Base-by-base conservation (phyloP, 768 basidiomycete species). In the Tylopilus sp. region DNA sequence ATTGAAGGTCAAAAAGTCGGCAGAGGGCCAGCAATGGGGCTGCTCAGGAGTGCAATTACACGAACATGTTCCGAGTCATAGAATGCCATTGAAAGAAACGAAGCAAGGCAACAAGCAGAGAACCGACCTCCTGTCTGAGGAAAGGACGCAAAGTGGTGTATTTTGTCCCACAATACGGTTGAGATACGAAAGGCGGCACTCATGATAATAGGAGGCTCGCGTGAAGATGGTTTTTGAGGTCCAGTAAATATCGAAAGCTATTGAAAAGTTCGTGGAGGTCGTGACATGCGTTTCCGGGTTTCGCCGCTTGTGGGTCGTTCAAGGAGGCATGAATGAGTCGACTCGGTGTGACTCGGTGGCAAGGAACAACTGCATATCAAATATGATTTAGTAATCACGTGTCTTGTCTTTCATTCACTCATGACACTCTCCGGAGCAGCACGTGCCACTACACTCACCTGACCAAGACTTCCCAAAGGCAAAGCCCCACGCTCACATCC, bases 121-220 rank as follows among this genome's bases (percentile, higher is more conserved):
- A 44, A 71, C 83, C 55, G 25, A 89, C 90, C 90, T 45, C 92
- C 91, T 0, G 93, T 95, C 72, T 95, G 95, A 3, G 91, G 91
- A 70, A 94, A 94, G 1, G 87, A 88, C 0, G 91, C 88, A 63
- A 90, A 94, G 61, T 94, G 88, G 71, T 88, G 88, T 53, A 95
- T 91, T 70, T 80, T 86, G 72, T 93, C 90, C 91, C 92, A 94
- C 56, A 94, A 74, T 8, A 82, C 75, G 51, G 84, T 74, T 15
- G 85, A 79, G 56, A 95, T 95, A 45, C 85, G 81, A 70, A 89
- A 93, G 11, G 58, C 57, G 18, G 66, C 65, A 22, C 68, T 67
- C 76, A 76, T 76, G 51, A 26, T 49, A 42, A 36, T 36, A 18
- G 35, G 35, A 36, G 17, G 18, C 6, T n/a, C 17, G 35, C 17